A percentile compares a stretch with the other conserved stretches of the same genome.
These are phyloP conservation scores for Nothophoma quercina DNA, from an alignment of 2,329 filamentous ascomycete species.

Conservation along the genomic window DNA sequence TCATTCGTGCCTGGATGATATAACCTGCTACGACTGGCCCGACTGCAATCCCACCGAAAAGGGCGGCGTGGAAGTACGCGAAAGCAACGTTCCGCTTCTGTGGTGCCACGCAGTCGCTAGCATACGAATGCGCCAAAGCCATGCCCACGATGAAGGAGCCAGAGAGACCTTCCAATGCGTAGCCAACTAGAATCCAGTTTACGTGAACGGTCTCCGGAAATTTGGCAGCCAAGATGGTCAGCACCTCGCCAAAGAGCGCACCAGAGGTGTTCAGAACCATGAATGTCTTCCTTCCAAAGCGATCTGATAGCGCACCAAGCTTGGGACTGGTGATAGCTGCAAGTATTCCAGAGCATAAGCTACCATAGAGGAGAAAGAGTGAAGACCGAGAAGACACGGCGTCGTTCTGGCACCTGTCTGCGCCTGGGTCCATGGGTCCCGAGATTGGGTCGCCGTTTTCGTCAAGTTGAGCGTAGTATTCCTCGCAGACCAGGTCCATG, in stretches of 20 bases:
- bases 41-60: constrained; percentile 88
- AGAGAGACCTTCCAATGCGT: constrained; percentile 79
- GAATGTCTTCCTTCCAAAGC: constrained; percentile 79
- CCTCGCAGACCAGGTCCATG: constrained; percentile 80
- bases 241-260: constrained; percentile 74
- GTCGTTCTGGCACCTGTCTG: constrained; percentile 75
- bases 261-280: constrained; percentile 77
- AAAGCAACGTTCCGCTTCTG: constrained; percentile 82
- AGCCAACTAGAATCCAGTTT: constrained; percentile 79
- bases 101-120: constrained; percentile 85
- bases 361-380: constrained; percentile 78
- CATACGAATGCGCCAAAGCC: constrained; percentile 83
- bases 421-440: constrained; percentile 48
- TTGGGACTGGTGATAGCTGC: constrained; percentile 84
- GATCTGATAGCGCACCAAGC: constrained; percentile 84
- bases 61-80: constrained; percentile 86
- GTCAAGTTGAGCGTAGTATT: constrained; percentile 73
- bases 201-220: constrained; percentile 77
- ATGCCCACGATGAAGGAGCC: constrained; percentile 89
- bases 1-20: constrained; percentile 67
- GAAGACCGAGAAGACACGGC: constrained; percentile 80
- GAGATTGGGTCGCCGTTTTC: constrained; percentile 47
- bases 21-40: constrained; percentile 84
- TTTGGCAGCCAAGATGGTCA: constrained; percentile 79
- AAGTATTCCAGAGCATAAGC: constrained; percentile 75